A percentile compares a stretch with the other conserved stretches of the same genome.
phyloP scores from a whole-genome alignment of 2,329 filamentous ascomycete genomes.

The Stromatinia cepivora region DNA sequence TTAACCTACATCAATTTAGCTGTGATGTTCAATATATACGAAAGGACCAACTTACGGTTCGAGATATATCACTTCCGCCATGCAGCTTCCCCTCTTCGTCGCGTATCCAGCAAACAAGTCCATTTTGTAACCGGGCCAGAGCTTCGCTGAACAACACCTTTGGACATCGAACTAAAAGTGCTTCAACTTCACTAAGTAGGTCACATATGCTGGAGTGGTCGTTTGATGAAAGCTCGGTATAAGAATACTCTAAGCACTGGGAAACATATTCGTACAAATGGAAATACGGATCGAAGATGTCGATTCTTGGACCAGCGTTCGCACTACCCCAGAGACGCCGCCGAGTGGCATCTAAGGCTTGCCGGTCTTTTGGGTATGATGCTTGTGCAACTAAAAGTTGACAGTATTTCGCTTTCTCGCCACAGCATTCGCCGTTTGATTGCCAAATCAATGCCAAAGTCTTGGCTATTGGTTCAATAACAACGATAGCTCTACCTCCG shows the following conservation, averaged over 20 bases:
- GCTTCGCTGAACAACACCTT: conserved; percentile 43
- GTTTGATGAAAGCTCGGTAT: conserved; percentile 43
- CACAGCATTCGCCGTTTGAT: conserved; percentile 25
- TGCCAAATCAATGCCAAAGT: conserved; percentile 46
- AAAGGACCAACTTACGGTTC: conserved; percentile 46
- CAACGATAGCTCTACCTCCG: conserved; percentile 61
- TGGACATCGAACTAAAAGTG: conserved; percentile 44
- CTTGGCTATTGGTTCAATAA: conserved; percentile 71
- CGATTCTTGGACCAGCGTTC: conserved; percentile 44
- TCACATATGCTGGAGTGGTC: conserved; percentile 48
- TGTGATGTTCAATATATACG: conserved; percentile 13
- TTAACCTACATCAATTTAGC: conserved; percentile 47
- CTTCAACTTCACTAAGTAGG: conserved; percentile 49
- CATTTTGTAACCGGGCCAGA: conserved; percentile 59
- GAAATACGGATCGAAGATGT: conserved; percentile 62
- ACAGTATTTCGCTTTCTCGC: conserved; percentile 39
- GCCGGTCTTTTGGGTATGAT: conserved; percentile 58
- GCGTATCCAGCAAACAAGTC: conserved; percentile 63
- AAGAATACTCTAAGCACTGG: conserved; percentile 55
- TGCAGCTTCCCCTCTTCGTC: conserved; percentile 52
- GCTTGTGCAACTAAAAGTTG: conserved; percentile 41
- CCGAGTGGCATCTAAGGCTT: conserved; percentile 64
- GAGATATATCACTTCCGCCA: conserved; percentile 45
- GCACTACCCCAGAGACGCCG: conserved; percentile 65
- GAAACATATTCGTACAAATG: conserved; percentile 63